phyloP scores from a whole-genome alignment of 805 yeast genomes.

The Candida coleopterorum region DNA sequence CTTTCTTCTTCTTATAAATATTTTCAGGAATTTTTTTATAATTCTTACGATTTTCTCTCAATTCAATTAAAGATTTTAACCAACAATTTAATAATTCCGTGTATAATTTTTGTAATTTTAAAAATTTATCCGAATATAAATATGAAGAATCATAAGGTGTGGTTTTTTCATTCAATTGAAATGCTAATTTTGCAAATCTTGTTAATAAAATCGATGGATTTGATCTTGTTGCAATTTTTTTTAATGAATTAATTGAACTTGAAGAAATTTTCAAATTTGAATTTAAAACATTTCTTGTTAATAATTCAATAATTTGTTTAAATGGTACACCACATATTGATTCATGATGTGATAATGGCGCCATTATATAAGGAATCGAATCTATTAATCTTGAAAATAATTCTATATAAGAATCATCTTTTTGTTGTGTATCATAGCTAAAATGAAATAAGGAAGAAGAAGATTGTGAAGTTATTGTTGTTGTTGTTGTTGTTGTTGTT shows the following conservation, averaged over 20 bases:
- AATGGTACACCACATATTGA: constrained; percentile 46
- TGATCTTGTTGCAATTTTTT: constrained; percentile 58
- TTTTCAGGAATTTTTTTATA: constrained; percentile 6
- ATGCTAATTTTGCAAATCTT: constrained; percentile 73
- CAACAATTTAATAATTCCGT: constrained; percentile 79
- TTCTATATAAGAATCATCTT: constrained; percentile 43
- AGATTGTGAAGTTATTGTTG: too few relatives aligned
- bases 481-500: constrained; percentile 22
- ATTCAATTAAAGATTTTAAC: constrained; percentile 59
- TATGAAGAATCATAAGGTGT: constrained; percentile 52
- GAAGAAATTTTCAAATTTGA: constrained; percentile 54
- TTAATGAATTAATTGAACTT: constrained; percentile 62
- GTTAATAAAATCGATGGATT: constrained; percentile 70
- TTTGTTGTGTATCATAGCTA: constrained; percentile 33
- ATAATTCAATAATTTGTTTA: constrained; percentile 64
- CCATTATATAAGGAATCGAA: constrained; percentile 62
- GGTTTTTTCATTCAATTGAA: constrained; percentile 65
- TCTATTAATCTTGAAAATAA: constrained; percentile 68
- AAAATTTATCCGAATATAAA: constrained; percentile 58
- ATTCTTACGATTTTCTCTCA: constrained; percentile 14
- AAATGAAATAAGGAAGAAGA: constrained; percentile 38
- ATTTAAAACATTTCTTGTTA: constrained; percentile 75
- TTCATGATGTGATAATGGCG: constrained; percentile 26
- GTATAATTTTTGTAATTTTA: constrained; percentile 59
- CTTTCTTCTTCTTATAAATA: constrained; percentile 12